Percentiles rank a stretch among this genome's conserved stretches.
phyloP scores from a whole-genome alignment of 148 eudicot species.

The Heliamphora exappendiculata region DNA sequence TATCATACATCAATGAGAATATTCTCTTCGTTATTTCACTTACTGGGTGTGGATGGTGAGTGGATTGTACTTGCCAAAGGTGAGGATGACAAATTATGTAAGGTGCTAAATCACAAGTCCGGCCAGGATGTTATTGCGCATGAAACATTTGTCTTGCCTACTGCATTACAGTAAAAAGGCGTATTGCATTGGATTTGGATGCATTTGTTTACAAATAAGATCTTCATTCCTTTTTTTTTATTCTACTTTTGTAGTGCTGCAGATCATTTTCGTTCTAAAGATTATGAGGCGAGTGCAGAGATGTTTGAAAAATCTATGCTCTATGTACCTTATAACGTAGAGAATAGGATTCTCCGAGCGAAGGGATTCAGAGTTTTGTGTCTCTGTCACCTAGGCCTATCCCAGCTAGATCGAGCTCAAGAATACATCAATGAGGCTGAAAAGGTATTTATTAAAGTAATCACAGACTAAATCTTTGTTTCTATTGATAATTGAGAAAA shows the following conservation, averaged over 20 bases:
- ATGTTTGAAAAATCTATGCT: conserved; percentile 89
- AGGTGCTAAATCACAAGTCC: background rate
- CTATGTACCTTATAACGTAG: conserved; percentile 68
- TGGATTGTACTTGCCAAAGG: background rate
- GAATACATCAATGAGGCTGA: conserved; percentile 94
- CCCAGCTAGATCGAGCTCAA: conserved; percentile 88
- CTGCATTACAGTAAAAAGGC: background rate
- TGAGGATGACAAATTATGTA: background rate
- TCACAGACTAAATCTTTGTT: background rate
- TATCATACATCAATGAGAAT: no score
- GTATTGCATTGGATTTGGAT: background rate
- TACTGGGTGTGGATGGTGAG: background rate
- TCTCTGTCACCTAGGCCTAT: conserved; percentile 79
- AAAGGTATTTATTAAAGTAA: conserved; percentile 38
- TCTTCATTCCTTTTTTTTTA: background rate
- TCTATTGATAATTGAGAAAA: background rate
- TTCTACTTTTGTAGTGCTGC: conserved; percentile 57
- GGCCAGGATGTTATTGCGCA: background rate
- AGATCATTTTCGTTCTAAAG: conserved; percentile 74
- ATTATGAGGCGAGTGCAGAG: conserved; percentile 66
- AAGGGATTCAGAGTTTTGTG: conserved; percentile 89
- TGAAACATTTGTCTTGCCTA: background rate
- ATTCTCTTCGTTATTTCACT: background rate
- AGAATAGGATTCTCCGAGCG: conserved; percentile 71
- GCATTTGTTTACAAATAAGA: background rate